Evolutionary conservation across 345 rosid genomes (phyloP), one percentile per base, ranked within the genome.

Genomic region (Carallia brachiata): DNA sequence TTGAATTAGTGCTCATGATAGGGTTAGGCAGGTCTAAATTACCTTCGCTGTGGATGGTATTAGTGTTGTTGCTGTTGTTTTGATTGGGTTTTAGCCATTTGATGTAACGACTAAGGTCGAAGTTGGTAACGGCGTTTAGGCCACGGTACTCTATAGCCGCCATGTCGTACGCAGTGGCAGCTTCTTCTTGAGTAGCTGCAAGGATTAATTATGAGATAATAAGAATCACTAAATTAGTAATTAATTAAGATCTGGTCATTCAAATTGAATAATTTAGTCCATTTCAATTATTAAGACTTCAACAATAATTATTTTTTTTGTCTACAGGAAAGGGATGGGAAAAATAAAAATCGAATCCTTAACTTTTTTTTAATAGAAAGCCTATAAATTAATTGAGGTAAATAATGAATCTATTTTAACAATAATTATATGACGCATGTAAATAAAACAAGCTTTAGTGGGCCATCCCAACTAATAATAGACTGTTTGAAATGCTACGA

Each of bases 101-200:
- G 78, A 87, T 81, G 70, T 93, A 93, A 65, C 96, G 91, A 72
- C 97, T 89, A 34, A 93, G 84, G 61, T 93, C 97, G 56, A 93
- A 93, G 77, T 91, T 93, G 18, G 98, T 93, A 67, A 93, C 96
- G 2, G 98, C 98, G 60, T 93, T 91, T 40, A 84, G 80, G 57
- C 98, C 97, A 15, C 97, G 91, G 74, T 93, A 88, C 78, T 93
- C 98, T 32, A 93, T 90, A 2, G 98, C 98, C 1, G 98, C 98
- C 80, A 93, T 84, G 40, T 89, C 98, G 37, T 93, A 91, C 23
- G 98, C 96, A 0, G 84, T 82, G 52, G 97, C 98, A 30, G 95
- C 98, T 88, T 93, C 98, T 76, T 91, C 97, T 70, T 93, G 98
- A 1, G 98, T 89, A 7, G 97, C 98, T 93, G 85, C 52, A 36